Evolutionary conservation across 441 rosid genomes (phyloP).

Genomic region (Euphorbia celastroides): DNA sequence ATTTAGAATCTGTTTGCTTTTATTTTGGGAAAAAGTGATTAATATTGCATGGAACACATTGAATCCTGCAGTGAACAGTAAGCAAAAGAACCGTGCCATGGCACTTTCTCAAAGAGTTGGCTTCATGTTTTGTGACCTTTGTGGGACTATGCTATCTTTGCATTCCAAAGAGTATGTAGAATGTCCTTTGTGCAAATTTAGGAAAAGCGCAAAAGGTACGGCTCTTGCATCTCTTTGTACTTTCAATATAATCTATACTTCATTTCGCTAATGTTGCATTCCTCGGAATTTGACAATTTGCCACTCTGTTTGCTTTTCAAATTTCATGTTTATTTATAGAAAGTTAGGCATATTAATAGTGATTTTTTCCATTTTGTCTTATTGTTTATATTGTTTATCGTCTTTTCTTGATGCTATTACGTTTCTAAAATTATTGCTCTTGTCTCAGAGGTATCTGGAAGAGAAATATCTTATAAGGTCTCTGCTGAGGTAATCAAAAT

Average conservation of each 20-base stretch:
- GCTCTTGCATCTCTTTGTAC: background rate
- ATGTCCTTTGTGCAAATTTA: constrained; percentile 43
- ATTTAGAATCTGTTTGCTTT: no score
- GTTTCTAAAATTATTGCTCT: background rate
- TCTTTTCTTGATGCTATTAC: background rate
- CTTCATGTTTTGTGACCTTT: constrained; percentile 53
- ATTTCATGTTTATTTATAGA: no score
- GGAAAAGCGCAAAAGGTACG: constrained; percentile 35
- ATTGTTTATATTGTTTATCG: no score
- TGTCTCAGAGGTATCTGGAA: constrained; percentile 37
- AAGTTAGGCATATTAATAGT: no score
- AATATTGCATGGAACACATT: no score
- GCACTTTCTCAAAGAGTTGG: constrained; percentile 29
- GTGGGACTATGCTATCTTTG: constrained; percentile 47
- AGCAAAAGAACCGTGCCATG: constrained; percentile 20
- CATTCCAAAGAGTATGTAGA: constrained; percentile 24
- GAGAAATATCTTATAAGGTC: constrained; percentile 37
- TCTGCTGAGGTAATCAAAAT: constrained; percentile 42
- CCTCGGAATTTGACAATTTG: no score
- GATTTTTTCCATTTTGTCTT: no score
- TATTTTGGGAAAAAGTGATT: no score
- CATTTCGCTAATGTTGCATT: no score
- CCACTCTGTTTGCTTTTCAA: background rate
- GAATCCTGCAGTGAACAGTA: background rate
- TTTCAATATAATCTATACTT: background rate